Evolutionary conservation across 192 early-diverging fungal genomes (phyloP).

Genomic region (Coemansia sp.): DNA sequence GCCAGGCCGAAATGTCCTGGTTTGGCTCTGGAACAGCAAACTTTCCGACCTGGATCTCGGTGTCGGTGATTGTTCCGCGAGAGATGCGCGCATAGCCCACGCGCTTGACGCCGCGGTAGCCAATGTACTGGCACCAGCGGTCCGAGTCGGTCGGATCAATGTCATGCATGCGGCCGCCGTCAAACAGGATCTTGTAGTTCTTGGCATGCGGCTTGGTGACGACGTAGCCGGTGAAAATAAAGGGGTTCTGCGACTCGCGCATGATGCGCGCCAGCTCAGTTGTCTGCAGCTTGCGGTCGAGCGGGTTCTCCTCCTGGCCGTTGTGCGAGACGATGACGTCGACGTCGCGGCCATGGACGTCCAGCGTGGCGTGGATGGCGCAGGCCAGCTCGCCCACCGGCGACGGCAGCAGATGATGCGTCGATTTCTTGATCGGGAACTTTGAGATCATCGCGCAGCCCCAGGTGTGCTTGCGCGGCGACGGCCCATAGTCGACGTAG

Average conservation of each 20-base stretch:
- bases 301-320: constrained; percentile 75
- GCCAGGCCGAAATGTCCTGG: constrained; percentile 39
- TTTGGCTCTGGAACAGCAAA: constrained; percentile 58
- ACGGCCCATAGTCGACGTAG: constrained; percentile 80
- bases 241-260: constrained; percentile 69
- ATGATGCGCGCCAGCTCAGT: constrained; percentile 76
- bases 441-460: constrained; percentile 82
- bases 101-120: constrained; percentile 72
- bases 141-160: constrained; percentile 73
- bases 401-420: constrained; percentile 75
- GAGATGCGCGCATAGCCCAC: constrained; percentile 73
- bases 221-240: constrained; percentile 80
- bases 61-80: constrained; percentile 79
- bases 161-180: constrained; percentile 69
- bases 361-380: constrained; percentile 82
- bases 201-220: constrained; percentile 68
- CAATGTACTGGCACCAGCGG: constrained; percentile 85
- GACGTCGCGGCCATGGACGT: constrained; percentile 74
- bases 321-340: constrained; percentile 84
- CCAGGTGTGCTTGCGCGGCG: constrained; percentile 86
- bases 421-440: constrained; percentile 75
- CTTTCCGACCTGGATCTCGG: constrained; percentile 80
- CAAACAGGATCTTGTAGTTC: constrained; percentile 64
- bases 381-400: constrained; percentile 80
- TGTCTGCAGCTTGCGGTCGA: constrained; percentile 74